Percentiles rank a stretch among this genome's conserved stretches.
Evolutionary conservation across 2,329 filamentous ascomycete genomes (phyloP).

Genomic region (Scopulariopsis brevicaulis): DNA sequence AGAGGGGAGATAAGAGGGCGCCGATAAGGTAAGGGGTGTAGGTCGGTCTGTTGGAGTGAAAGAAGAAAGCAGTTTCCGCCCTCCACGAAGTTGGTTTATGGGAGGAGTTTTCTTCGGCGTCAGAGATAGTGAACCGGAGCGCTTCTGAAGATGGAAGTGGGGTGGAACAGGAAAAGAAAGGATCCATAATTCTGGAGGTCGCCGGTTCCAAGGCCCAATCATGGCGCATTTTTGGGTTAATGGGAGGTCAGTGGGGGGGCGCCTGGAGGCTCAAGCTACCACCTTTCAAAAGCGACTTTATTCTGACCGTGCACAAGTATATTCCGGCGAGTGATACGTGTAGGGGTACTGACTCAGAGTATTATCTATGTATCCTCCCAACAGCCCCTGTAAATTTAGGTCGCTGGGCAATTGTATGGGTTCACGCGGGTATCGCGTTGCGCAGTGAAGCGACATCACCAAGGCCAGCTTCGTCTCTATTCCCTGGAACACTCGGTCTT

Average conservation of each 20-base stretch:
- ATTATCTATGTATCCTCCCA: not conserved
- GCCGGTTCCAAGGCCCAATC: not conserved
- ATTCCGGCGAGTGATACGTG: not conserved
- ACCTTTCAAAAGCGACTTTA: not conserved
- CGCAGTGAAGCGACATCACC: not conserved
- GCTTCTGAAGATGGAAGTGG: not conserved
- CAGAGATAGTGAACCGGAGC: not conserved
- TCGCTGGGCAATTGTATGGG: no score
- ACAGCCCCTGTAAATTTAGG: not conserved
- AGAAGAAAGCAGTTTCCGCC: not conserved
- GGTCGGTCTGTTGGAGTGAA: not conserved
- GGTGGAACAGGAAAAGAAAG: not conserved
- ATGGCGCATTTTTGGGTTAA: not conserved
- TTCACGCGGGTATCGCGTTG: not conserved
- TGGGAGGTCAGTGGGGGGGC: not conserved
- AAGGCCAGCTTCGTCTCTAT: not conserved
- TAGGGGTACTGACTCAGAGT: not conserved
- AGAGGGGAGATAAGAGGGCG: not conserved
- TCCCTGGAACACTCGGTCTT: not conserved
- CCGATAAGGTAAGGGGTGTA: not conserved
- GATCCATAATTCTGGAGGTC: not conserved
- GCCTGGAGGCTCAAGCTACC: not conserved
- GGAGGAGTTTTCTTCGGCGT: not conserved
- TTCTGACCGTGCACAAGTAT: not conserved
- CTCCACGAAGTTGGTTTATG: not conserved